Conservation (phyloP, 202 grass and related monocot species). For the Schoenoplectus tabernaemontani region DNA sequence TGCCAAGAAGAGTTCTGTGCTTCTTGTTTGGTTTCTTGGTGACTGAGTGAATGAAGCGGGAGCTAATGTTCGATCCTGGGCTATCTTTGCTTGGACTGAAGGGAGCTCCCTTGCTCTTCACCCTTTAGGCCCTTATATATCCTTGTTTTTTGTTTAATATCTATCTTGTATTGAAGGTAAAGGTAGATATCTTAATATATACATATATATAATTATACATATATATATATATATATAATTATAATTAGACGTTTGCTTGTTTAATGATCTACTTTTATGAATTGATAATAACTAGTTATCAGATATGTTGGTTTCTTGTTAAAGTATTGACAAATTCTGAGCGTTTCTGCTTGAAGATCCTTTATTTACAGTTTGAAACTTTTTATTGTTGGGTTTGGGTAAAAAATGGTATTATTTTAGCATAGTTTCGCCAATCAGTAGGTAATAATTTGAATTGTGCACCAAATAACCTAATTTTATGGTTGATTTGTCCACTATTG, state of each 20-base stretch:
- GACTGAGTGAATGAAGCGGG: slow-evolving; percentile 84
- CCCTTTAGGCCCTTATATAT: background rate
- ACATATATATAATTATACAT: too few relatives aligned
- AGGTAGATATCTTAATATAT: too few relatives aligned
- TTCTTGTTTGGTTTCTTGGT: slow-evolving; percentile 37
- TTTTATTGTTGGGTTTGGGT: too few relatives aligned
- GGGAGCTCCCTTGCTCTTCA: slow-evolving; percentile 72
- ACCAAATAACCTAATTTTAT: too few relatives aligned
- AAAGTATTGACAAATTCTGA: background rate
- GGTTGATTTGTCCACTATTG: background rate
- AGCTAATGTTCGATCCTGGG: slow-evolving; percentile 63
- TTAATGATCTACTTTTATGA: too few relatives aligned
- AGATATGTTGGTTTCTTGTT: background rate
- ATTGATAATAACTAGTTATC: too few relatives aligned
- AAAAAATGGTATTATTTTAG: too few relatives aligned
- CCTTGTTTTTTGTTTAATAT: background rate
- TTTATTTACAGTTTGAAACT: too few relatives aligned
- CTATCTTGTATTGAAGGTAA: background rate
- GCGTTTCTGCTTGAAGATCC: background rate
- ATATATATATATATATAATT: too few relatives aligned
- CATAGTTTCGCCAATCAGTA: too few relatives aligned
- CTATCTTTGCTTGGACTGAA: slow-evolving; percentile 98
- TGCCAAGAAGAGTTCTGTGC: slow-evolving; percentile 33
- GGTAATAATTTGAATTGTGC: too few relatives aligned
- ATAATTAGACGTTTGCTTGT: too few relatives aligned